Evolutionary conservation across 2,329 filamentous ascomycete genomes (phyloP), one percentile per base, ranked within the genome.

Genomic region (Alternaria gansuensis): DNA sequence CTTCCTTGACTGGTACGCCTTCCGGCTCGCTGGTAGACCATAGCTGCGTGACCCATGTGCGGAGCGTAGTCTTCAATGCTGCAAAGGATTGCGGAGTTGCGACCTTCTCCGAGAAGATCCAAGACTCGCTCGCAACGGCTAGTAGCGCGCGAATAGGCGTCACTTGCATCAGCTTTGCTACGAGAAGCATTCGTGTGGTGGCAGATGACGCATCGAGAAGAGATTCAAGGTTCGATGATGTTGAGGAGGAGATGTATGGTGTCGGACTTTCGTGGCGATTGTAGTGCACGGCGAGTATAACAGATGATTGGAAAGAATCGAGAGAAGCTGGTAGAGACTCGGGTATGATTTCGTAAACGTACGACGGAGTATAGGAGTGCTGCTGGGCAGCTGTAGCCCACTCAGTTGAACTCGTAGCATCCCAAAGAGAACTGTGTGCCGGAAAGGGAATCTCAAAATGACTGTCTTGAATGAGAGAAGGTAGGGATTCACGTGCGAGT

Each of bases 41-140:
- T 3, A 77, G 59, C 14, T 66, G 67, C 11, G 51, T 54, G n/a
- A 76, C 64, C 80, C 80, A 82, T 2, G 68, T 61, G 10, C 68
- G 66, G 7, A 80, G 65, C 2, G 69, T 72, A 3, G 65, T 57
- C 55, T 77, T 78, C 6, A 76, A 61, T 5, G 43, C 57, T 14
- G 63, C 57, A 58, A 77, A 79, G n/a, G 75, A 72, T 13, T 69
- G 68, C 6, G 67, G 66, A 13, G 71, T 70, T 24, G 71, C 57
- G 2, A 81, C 66, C 49, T 81, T 81, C 57, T 80, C 77, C 1
- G 72, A 76, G n/a, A 82, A 67, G 8, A 81, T 72, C 80, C 80
- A 82, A 14, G 78, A 76, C 51, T 82, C 79, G 34, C 80, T 79
- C 4, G 78, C 75, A 0, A 81, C 75, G 29, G 80, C 79, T 13